Evolutionary conservation across 257 asterid species (phyloP).

Genomic region (Lavandula angustifolia): DNA sequence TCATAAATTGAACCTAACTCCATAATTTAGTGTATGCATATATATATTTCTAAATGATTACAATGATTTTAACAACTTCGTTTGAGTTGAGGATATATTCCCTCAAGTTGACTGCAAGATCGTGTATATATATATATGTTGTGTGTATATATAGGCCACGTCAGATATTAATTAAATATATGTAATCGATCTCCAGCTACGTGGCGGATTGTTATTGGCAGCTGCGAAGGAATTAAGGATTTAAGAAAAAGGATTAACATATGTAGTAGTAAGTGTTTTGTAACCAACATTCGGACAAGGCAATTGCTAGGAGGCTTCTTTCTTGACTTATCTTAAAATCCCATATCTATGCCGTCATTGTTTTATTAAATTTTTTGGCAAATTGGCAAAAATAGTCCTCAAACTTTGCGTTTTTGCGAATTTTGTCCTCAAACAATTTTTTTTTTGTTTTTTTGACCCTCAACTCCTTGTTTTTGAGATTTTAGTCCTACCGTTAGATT

Average conservation of each 20-base stretch:
- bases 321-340: background rate
- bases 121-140: background rate
- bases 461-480: no score
- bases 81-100: constrained; percentile 35
- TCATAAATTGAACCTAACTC: constrained; percentile 44
- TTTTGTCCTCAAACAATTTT: no score
- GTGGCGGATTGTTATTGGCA: no score
- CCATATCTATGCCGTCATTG: no score
- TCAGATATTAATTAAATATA: no score
- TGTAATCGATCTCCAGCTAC: constrained; percentile 4
- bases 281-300: constrained; percentile 48
- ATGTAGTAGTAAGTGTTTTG: constrained; percentile 30
- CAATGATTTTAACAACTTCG: constrained; percentile 31
- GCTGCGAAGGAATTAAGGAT: background rate
- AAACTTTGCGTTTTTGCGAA: no score
- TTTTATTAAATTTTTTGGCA: no score
- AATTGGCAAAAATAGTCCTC: no score
- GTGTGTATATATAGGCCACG: constrained; percentile 33
- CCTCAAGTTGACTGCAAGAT: constrained; percentile 34
- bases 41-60: constrained; percentile 31
- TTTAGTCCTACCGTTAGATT: no score
- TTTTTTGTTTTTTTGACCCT: no score
- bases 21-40: constrained; percentile 24
- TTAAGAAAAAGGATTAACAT: no score
- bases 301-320: constrained; percentile 17